These are phyloP conservation scores for Cephalotrichum gorgonifer DNA, from an alignment of 2,329 filamentous ascomycete species.

Conservation along the genomic window DNA sequence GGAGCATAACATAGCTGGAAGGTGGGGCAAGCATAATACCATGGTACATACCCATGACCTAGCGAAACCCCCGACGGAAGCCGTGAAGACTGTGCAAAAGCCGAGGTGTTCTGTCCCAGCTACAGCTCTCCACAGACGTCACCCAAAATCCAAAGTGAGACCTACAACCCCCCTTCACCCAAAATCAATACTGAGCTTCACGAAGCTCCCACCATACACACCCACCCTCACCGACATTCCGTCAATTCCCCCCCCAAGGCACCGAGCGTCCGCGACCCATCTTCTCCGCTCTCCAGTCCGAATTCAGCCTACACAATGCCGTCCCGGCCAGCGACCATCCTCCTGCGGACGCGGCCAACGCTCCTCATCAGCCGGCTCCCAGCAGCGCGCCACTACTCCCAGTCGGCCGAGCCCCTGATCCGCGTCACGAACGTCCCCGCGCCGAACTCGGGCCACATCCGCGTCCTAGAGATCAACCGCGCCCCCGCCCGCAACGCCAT, in stretches of 20 bases:
- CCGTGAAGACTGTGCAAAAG: not conserved
- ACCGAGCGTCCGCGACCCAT: not conserved
- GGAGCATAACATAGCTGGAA: no score
- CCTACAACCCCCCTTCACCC: not conserved
- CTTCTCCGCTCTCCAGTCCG: no score
- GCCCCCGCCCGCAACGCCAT: conserved; percentile 84
- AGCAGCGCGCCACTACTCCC: conserved; percentile 26
- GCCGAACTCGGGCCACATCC: conserved; percentile 71
- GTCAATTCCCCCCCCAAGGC: not conserved
- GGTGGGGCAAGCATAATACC: no score
- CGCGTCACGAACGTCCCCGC: conserved; percentile 67
- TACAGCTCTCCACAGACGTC: not conserved
- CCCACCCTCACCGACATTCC: not conserved
- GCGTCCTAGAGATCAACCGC: conserved; percentile 78
- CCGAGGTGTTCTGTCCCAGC: not conserved
- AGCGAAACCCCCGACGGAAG: not conserved
- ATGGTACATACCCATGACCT: no score
- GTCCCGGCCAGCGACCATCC: not conserved
- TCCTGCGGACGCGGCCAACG: not conserved
- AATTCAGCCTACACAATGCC: not conserved
- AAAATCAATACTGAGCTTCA: no score
- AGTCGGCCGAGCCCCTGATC: conserved; percentile 43
- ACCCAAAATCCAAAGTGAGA: not conserved
- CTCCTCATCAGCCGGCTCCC: not conserved
- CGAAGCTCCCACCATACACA: not conserved